phyloP scores from a whole-genome alignment of 2,329 filamentous ascomycete genomes.

The Sporothrix luriei region DNA sequence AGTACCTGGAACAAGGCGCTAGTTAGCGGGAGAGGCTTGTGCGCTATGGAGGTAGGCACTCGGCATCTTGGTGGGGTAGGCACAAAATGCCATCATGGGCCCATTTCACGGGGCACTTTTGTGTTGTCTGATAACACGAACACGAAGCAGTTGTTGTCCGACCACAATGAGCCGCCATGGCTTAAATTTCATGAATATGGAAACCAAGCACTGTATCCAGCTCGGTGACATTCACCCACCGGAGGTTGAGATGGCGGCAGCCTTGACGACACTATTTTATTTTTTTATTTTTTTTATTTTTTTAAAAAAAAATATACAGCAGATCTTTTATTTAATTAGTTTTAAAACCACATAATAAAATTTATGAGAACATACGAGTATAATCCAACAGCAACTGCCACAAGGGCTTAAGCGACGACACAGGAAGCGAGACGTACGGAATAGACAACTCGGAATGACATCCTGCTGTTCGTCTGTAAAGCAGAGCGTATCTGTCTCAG shows the following conservation, averaged over 20 bases:
- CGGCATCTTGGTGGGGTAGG: constrained; percentile 13
- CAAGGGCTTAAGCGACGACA: too few species aligned
- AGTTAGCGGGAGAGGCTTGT: background rate
- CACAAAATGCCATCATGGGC: constrained; percentile 20
- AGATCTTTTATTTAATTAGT: background rate
- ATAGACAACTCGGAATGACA: background rate
- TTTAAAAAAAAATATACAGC: background rate
- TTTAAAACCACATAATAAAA: background rate
- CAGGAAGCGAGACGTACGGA: too few species aligned
- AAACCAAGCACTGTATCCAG: too few species aligned
- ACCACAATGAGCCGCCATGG: background rate
- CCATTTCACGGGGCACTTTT: constrained; percentile 13
- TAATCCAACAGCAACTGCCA: background rate
- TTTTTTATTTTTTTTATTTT: background rate
- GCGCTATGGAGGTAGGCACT: background rate
- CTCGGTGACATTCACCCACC: too few species aligned
- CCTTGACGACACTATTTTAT: too few species aligned
- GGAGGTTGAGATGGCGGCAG: background rate
- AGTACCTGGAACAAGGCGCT: constrained; percentile 10
- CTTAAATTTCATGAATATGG: too few species aligned
- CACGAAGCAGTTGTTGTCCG: background rate
- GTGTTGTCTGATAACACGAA: constrained; percentile 21
- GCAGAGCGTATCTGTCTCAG: background rate
- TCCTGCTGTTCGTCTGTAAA: background rate
- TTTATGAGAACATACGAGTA: background rate